A percentile compares a stretch with the other conserved stretches of the same genome.
These are phyloP conservation scores for Phytophthora cryptogea DNA, from an alignment of 352 stramenopile species.

Conservation along the genomic window DNA sequence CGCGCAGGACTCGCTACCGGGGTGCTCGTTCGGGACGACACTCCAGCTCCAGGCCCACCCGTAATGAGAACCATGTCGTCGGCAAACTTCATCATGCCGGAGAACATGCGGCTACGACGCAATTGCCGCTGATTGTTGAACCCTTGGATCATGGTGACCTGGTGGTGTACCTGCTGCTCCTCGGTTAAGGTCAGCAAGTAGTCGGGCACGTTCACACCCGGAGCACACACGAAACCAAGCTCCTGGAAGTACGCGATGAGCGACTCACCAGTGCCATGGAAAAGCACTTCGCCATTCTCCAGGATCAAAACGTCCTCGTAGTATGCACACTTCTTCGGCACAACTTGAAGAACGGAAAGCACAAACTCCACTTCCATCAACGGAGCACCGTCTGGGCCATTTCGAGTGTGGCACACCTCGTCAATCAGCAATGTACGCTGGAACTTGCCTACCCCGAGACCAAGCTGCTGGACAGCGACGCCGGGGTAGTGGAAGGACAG, in stretches of 20 bases:
- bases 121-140: constrained; percentile 43
- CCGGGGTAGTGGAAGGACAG: constrained; percentile 39
- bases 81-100: constrained; percentile 38
- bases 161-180: constrained; percentile 34
- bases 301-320: constrained; percentile 41
- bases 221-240: constrained; percentile 41
- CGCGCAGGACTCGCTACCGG: constrained; percentile 21
- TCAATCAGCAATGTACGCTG: constrained; percentile 35
- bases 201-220: constrained; percentile 31
- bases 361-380: constrained; percentile 38
- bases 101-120: constrained; percentile 38
- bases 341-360: constrained; percentile 33
- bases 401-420: constrained; percentile 27
- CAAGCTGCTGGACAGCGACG: constrained; percentile 40
- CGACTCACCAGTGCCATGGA: constrained; percentile 35
- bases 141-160: constrained; percentile 40
- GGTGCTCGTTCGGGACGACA: constrained; percentile 28
- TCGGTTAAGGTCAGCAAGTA: constrained; percentile 47
- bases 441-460: constrained; percentile 37
- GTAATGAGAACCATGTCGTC: constrained; percentile 39
- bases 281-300: constrained; percentile 40
- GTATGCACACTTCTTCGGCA: constrained; percentile 37
- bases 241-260: constrained; percentile 40
- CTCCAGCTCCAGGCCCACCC: constrained; percentile 30
- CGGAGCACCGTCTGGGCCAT: constrained; percentile 12